Base-by-base conservation (phyloP, 805 yeast species). In the Saccharomycopsis microspora region DNA sequence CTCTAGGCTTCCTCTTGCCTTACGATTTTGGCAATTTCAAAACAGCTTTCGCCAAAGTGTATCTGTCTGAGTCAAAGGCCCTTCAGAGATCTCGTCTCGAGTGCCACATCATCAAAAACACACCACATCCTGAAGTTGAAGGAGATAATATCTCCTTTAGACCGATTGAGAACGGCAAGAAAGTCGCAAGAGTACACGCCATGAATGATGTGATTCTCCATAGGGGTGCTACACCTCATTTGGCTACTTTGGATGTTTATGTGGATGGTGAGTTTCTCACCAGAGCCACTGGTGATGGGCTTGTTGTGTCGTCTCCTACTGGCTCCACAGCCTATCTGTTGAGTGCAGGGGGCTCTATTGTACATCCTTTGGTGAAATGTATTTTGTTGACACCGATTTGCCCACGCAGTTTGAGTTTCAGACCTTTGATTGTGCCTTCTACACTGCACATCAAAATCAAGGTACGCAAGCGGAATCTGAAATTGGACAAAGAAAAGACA, bases 261-360 rank as follows among this genome's bases (percentile, higher is more conserved):
- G 82, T 89, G 31, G 93, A 89, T 61, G 87, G 85, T 28, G 82
- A 84, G 60, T 83, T 81, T 58, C 66, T 90, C 46, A 90, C 97
- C 5, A 76, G 89, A 46, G 88, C 96, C 4, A 84, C 90, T 0
- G 96, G 94, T 1, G 97, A 90, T 63, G 97, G 97, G 37, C 73
- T 89, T 5, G 76, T 80, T 4, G 70, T 87, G 42, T 74, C 93
- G 3, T 85, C 97, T 0, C 97, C 97, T 11, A 89, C 97, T 0
- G 97, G 97, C 0, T 85, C 95, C 6, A 89, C 97, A 0, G 96
- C 97, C 0, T 89, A 89, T 59, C 85, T 95, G 0, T 67, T 89
- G 45, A 76, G 86, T 32, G 78, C 95, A 1, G 97, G 97, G 9
- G 97, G 97, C 1, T 79, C 95, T 9, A 89, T 89, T 50, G 90